phyloP scores from a whole-genome alignment of 768 basidiomycete species.

The Suillus occidentalis region DNA sequence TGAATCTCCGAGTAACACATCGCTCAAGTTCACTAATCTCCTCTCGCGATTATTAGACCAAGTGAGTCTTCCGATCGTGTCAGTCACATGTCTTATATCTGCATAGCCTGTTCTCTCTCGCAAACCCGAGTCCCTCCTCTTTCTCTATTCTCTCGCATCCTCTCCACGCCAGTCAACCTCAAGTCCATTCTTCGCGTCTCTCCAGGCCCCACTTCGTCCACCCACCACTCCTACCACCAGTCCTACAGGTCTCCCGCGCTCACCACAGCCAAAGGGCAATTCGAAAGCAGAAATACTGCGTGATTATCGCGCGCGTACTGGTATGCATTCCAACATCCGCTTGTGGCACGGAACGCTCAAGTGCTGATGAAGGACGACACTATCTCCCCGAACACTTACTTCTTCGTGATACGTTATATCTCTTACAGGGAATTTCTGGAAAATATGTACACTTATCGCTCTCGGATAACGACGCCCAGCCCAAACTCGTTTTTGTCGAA shows the following conservation, averaged over 20 bases:
- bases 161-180: conserved; percentile 27
- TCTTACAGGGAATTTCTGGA: conserved; percentile 96
- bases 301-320: conserved; percentile 59
- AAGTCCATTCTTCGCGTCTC: conserved; percentile 47
- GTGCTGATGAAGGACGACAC: conserved; percentile 45
- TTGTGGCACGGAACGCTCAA: neutral
- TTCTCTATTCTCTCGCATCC: conserved; percentile 46
- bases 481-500: conserved; percentile 63
- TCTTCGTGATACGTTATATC: conserved; percentile 86
- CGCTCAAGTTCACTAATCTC: conserved; percentile 74
- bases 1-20: conserved; percentile 51
- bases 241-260: conserved; percentile 29
- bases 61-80: conserved; percentile 41
- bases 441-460: conserved; percentile 80
- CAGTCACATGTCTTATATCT: conserved; percentile 8
- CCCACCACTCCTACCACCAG: conserved; percentile 27
- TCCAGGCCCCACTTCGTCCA: conserved; percentile 47
- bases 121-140: conserved; percentile 72
- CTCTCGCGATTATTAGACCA: conserved; percentile 77
- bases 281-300: conserved; percentile 70
- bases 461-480: conserved; percentile 47
- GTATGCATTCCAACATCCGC: conserved; percentile 33
- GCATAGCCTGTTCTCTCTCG: conserved; percentile 68
- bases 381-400: conserved; percentile 69
- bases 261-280: conserved; percentile 39